Percentiles rank a stretch among this genome's conserved stretches.
These are phyloP conservation scores for Chiua virens DNA, from an alignment of 768 basidiomycete genomes.

Conservation along the genomic window DNA sequence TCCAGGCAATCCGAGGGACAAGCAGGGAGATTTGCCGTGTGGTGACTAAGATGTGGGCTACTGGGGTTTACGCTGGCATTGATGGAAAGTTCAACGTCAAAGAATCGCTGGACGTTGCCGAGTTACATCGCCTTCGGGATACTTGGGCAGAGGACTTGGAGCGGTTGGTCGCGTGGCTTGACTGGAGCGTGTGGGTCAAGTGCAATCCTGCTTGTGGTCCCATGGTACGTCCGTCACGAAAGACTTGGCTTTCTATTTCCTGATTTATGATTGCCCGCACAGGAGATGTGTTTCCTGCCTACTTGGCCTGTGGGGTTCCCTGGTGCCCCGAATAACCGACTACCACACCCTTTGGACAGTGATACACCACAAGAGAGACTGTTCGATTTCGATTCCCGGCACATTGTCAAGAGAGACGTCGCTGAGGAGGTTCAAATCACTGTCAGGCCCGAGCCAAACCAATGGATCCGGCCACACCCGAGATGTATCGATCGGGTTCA, in stretches of 20 bases:
- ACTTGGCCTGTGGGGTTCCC: slow-evolving; percentile 1
- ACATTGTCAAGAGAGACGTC: neutral
- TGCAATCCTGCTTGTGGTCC: slow-evolving; percentile 45
- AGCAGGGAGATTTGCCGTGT: neutral
- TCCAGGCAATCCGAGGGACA: neutral
- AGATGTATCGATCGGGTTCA: neutral
- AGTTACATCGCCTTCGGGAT: slow-evolving; percentile 4
- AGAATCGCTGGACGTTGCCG: neutral
- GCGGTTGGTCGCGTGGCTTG: slow-evolving; percentile 45
- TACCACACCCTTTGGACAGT: too few relatives aligned
- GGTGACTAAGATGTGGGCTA: neutral
- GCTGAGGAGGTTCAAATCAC: neutral
- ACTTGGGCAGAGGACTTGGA: slow-evolving; percentile 36
- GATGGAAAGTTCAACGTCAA: neutral
- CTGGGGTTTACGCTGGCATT: slow-evolving; percentile 22
- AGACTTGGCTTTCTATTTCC: too few relatives aligned
- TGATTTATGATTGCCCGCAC: neutral
- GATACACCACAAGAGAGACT: neutral
- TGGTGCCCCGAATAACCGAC: too few relatives aligned
- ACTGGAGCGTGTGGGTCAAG: slow-evolving; percentile 49
- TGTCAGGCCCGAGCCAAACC: neutral
- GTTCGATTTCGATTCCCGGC: neutral
- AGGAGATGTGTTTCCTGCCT: slow-evolving; percentile 8
- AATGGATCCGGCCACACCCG: neutral
- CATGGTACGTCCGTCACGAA: slow-evolving; percentile 34